A percentile compares a stretch with the other conserved stretches of the same genome.
Conservation (phyloP, 2,329 filamentous ascomycete species). For the Colletotrichum sp. region DNA sequence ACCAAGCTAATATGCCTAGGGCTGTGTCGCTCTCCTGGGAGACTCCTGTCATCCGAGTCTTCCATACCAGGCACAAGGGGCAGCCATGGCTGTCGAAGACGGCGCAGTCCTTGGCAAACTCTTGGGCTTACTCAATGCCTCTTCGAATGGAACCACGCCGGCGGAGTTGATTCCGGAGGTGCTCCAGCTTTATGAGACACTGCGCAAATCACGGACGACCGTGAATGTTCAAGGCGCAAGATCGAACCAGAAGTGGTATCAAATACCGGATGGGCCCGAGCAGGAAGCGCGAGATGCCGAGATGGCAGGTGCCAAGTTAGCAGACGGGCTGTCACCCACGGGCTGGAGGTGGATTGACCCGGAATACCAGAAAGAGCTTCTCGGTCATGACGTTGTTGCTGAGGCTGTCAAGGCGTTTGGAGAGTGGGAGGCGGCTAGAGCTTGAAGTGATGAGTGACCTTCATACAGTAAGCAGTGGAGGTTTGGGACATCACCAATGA, state of each 20-base stretch:
- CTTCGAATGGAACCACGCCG: background rate
- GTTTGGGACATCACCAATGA: too few species aligned
- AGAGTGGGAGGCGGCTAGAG: background rate
- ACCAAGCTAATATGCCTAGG: background rate
- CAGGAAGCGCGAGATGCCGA: slow-evolving; percentile 10
- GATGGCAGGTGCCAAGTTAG: background rate
- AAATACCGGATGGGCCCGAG: background rate
- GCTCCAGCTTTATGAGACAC: background rate
- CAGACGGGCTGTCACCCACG: background rate
- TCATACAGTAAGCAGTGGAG: background rate
- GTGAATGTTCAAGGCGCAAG: background rate
- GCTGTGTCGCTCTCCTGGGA: slow-evolving; percentile 20
- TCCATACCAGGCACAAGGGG: slow-evolving; percentile 30
- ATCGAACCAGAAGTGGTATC: slow-evolving; percentile 14
- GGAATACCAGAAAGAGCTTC: background rate
- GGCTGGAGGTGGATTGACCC: background rate
- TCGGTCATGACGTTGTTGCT: background rate
- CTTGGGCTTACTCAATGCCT: slow-evolving; percentile 26
- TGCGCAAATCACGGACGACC: background rate
- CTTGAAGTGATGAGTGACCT: background rate
- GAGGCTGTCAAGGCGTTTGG: background rate
- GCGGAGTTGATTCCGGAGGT: background rate
- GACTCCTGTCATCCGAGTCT: slow-evolving; percentile 22
- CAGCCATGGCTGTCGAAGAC: slow-evolving; percentile 30
- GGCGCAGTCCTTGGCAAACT: slow-evolving; percentile 26